Percentiles rank a stretch among this genome's conserved stretches.
These are phyloP conservation scores for Parathielavia appendiculata DNA, from an alignment of 495 filamentous ascomycete genomes.

Conservation along the genomic window DNA sequence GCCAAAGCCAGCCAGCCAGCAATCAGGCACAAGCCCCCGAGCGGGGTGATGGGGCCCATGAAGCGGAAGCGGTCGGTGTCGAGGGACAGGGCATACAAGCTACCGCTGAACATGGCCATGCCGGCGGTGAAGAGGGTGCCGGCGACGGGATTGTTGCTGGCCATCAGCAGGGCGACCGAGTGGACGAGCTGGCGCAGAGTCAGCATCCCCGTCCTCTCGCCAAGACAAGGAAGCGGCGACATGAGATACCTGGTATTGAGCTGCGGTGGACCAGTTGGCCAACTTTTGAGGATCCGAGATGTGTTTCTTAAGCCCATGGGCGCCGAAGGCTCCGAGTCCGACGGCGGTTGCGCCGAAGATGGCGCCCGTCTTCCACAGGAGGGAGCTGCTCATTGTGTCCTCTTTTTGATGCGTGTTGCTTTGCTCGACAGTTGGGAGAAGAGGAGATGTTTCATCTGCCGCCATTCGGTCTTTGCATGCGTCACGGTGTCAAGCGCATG, in stretches of 20 bases:
- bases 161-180: conserved; percentile 51
- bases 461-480: background rate
- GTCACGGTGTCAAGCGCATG: background rate
- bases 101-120: conserved; percentile 57
- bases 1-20: conserved; percentile 47
- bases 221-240: background rate
- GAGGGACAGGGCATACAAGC: conserved; percentile 54
- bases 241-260: conserved; percentile 53
- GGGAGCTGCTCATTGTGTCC: conserved; percentile 24
- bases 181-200: conserved; percentile 47
- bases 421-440: conserved; percentile 3
- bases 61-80: conserved; percentile 51
- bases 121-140: conserved; percentile 40
- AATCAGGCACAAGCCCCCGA: conserved; percentile 56
- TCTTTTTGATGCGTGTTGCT: background rate
- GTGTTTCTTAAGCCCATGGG: conserved; percentile 55
- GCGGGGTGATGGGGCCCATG: conserved; percentile 54
- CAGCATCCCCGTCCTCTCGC: background rate
- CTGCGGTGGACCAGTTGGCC: conserved; percentile 53
- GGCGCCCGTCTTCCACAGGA: conserved; percentile 55
- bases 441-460: conserved; percentile 13
- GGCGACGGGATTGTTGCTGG: conserved; percentile 36
- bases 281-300: conserved; percentile 51
- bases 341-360: conserved; percentile 56
- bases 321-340: conserved; percentile 58